phyloP scores from a whole-genome alignment of 2,329 filamentous ascomycete species.

The Hypoxylon sp. region DNA sequence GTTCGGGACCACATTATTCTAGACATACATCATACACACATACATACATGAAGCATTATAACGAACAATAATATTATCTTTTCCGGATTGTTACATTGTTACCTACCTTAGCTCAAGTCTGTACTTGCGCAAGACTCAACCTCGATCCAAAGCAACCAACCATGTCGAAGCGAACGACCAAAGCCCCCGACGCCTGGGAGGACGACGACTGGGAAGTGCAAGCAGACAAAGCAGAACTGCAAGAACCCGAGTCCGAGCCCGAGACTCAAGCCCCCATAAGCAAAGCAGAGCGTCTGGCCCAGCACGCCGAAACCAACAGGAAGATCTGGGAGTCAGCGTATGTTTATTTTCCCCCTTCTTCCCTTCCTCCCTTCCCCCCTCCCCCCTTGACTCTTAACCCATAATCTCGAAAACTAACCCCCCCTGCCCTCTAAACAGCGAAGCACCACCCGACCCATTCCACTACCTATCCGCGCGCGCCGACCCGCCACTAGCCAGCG shows the following conservation, averaged over 20 bases:
- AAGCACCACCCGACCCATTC: constrained; percentile 70
- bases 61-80: no score
- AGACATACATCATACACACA: neutral
- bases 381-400: neutral
- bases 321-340: constrained; percentile 92
- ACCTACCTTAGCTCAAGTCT: no score
- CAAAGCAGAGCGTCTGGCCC: constrained; percentile 79
- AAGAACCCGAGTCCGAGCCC: constrained; percentile 49
- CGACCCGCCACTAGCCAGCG: constrained; percentile 61
- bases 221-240: constrained; percentile 64
- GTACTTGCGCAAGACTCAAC: no score
- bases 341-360: constrained; percentile 41
- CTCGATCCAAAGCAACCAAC: neutral
- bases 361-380: neutral
- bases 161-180: constrained; percentile 53
- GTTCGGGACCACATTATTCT: no score
- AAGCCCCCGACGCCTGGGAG: constrained; percentile 83
- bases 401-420: constrained; percentile 17
- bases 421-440: constrained; percentile 57
- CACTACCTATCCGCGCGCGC: constrained; percentile 70
- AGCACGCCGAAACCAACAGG: constrained; percentile 84
- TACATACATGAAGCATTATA: no score
- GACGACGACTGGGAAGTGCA: constrained; percentile 84
- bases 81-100: no score
- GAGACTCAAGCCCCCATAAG: constrained; percentile 57